Percentiles rank a stretch among this genome's conserved stretches.
These are phyloP conservation scores for Senecio squalidus DNA, from an alignment of 140 eudicot species.

Conservation along the genomic window DNA sequence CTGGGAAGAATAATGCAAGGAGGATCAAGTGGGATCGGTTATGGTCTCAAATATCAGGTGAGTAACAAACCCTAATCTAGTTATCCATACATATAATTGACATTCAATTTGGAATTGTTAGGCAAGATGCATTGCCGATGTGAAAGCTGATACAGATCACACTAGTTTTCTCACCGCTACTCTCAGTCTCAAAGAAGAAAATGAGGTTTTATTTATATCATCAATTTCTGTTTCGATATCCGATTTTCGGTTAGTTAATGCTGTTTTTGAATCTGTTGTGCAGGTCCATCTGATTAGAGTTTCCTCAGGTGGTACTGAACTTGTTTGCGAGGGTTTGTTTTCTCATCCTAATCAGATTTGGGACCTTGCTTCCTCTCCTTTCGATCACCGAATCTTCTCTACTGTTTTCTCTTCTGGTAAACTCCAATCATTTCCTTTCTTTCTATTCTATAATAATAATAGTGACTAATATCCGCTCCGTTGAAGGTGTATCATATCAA, in stretches of 20 bases:
- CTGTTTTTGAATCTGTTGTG: neutral
- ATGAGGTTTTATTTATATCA: slow-evolving; percentile 47
- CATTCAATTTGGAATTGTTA: slow-evolving; percentile 24
- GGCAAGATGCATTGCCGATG: slow-evolving; percentile 98
- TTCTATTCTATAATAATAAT: no score
- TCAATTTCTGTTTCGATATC: neutral
- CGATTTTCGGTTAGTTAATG: slow-evolving; percentile 9
- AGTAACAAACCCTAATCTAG: neutral
- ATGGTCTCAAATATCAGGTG: slow-evolving; percentile 93
- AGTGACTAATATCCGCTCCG: slow-evolving; percentile 1
- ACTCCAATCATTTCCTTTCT: neutral
- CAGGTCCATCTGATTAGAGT: slow-evolving; percentile 93
- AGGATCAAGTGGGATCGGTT: slow-evolving; percentile 83
- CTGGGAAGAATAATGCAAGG: slow-evolving; percentile 52
- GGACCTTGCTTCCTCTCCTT: slow-evolving; percentile 97
- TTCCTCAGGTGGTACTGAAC: slow-evolving; percentile 66
- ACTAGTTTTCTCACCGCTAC: slow-evolving; percentile 94
- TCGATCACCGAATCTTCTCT: slow-evolving; percentile 62
- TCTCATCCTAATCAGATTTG: slow-evolving; percentile 96
- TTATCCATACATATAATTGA: neutral
- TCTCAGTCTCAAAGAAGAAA: slow-evolving; percentile 96
- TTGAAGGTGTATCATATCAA: slow-evolving; percentile 84
- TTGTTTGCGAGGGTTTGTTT: slow-evolving; percentile 91
- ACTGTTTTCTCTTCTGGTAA: slow-evolving; percentile 67
- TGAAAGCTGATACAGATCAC: slow-evolving; percentile 97